Evolutionary conservation across 106 monocot species (phyloP).

Genomic region (Platanthera zijinensis): DNA sequence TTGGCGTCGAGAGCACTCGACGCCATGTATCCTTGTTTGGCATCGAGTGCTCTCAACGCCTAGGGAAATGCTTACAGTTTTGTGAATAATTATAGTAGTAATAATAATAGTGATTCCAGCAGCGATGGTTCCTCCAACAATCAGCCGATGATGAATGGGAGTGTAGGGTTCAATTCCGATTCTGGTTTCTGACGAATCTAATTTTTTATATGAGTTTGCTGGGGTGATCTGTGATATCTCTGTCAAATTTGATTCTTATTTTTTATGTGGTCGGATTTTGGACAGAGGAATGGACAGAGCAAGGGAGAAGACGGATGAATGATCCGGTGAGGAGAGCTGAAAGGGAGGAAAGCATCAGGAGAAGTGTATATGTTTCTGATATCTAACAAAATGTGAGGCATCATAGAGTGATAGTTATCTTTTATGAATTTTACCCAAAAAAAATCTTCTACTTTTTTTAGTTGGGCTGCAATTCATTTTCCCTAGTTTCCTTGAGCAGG

Average conservation of each 20-base stretch:
- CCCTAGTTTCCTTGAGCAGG: constrained; percentile 7
- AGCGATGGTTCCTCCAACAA: constrained; percentile 49
- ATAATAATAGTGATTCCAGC: constrained; percentile 31
- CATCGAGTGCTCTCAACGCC: too few relatives aligned
- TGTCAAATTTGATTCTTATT: neutral
- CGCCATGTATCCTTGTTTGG: too few relatives aligned
- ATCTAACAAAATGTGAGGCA: constrained; percentile 51
- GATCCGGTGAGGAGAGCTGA: constrained; percentile 42
- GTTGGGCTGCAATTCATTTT: neutral
- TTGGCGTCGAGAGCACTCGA: too few relatives aligned
- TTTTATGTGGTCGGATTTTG: neutral
- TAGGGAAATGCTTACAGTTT: neutral
- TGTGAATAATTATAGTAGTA: neutral
- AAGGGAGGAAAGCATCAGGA: constrained; percentile 50
- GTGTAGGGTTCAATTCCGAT: constrained; percentile 29
- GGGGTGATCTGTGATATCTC: constrained; percentile 5
- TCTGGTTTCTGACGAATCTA: neutral
- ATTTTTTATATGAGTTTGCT: neutral
- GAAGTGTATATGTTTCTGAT: constrained; percentile 77
- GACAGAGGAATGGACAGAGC: constrained; percentile 53
- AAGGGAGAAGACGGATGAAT: constrained; percentile 49
- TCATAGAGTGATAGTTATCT: neutral
- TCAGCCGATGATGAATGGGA: constrained; percentile 28
- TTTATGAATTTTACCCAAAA: neutral
- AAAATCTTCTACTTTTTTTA: neutral